Evolutionary conservation across 306 rosid species (phyloP), one percentile per base, ranked within the genome.

Genomic region (Sphenostylis stenocarpa): DNA sequence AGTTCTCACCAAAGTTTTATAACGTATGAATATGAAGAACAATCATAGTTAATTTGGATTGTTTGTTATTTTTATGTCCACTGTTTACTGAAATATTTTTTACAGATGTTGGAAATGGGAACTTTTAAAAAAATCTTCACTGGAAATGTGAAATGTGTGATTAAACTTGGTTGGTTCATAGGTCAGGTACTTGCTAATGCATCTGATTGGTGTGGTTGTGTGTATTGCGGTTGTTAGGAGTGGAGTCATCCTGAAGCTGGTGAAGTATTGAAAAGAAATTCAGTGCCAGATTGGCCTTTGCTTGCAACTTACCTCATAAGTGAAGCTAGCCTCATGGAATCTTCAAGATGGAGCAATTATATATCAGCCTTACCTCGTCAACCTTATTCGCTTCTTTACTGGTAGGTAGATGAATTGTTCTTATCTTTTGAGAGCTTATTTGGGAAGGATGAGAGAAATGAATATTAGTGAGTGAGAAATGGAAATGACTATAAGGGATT

Each of bases 241-340:
- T 95, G 98, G 98, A 89, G 86, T 81, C 73, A 82, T 34, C 77
- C 48, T 0, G 96, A 94, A 78, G 91, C 93, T 68, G 97, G 97
- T 45, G 73, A 89, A 71, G 84, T 95, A 65, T 56, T 89, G 85
- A 92, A 90, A 77, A 79, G 75, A 83, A 87, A 92, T 60, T 83
- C 87, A 8, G 96, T 95, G 31, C 97, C 98, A 60, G 98, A 95
- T 80, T 92, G 98, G 98, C 98, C 98, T 69, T 79, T 95, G 14
- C 75, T 95, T 69, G 98, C 98, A 57, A 95, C 95, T 63, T 90
- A 90, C 80, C 90, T 94, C 84, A 94, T 94, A 14, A 92, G 98
- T 70, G 96, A 94, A 89, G 98, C 98, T 58, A 94, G 89, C 82
- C 69, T 78, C 62, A 65, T 85, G 96, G 73, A 87, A 65, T 90